phyloP scores from a whole-genome alignment of 169 alveolate species.

The Plasmodium berghei region DNA sequence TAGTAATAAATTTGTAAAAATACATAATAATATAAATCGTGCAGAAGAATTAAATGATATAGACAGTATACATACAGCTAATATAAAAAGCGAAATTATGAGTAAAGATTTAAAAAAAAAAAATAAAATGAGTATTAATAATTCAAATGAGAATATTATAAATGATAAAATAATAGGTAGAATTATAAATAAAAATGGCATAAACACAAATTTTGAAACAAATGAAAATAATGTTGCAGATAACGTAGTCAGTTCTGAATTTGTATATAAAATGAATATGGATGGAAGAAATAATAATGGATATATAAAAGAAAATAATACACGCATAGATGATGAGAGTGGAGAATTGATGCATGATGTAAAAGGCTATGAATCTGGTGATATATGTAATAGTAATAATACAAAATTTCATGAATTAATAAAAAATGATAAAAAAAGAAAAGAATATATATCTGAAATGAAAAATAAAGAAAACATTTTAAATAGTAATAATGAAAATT shows the following conservation, averaged over 20 bases:
- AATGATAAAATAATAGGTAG: neutral
- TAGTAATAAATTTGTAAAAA: too few species aligned
- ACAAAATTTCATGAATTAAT: neutral
- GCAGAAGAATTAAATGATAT: conserved; percentile 4
- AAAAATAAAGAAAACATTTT: conserved; percentile 8
- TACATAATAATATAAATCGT: neutral
- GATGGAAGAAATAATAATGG: neutral
- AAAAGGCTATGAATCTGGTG: conserved; percentile 26
- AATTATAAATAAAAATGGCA: neutral
- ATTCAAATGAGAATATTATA: neutral
- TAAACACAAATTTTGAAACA: neutral
- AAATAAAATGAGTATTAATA: neutral
- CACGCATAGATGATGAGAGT: neutral
- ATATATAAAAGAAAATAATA: neutral
- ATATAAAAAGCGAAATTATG: too few species aligned
- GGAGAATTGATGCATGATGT: neutral
- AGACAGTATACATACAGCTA: too few species aligned
- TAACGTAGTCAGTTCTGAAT: neutral
- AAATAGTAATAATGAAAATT: conserved; percentile 29
- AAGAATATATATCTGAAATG: conserved; percentile 36
- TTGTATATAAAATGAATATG: conserved; percentile 4
- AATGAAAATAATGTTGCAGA: conserved; percentile 2
- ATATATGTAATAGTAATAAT: neutral
- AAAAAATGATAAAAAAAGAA: conserved; percentile 39
- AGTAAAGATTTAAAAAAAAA: neutral